Base-by-base conservation (phyloP, 2,329 filamentous ascomycete species). In the Epichloe aotearoae region DNA sequence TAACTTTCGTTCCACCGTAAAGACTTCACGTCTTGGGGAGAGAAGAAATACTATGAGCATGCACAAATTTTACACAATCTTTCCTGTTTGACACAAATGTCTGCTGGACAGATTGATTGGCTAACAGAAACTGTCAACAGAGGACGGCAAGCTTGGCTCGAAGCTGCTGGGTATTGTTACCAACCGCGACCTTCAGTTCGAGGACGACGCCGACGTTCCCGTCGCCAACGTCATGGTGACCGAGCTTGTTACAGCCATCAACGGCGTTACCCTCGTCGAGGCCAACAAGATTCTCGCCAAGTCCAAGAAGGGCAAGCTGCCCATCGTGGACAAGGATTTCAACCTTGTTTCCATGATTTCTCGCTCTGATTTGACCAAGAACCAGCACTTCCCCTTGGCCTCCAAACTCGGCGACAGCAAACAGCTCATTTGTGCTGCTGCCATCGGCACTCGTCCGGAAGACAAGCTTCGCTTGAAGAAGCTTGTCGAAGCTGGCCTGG, bases 1-100 rank as follows among this genome's bases (percentile, higher is more conserved):
- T 96, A 97, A 97, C 93, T 98, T 98, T 98, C 93, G 93, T 98
- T 98, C 93, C 91, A 91, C 93, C 88, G 88, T 79, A 94, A 84
- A 80, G 85, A 86, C 83, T 78, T 55, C 79, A 45, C 79, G 86
- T 88, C 78, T 75, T 95, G 89, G 80, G 88, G 89, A 95, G 71
- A 57, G 53, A 47, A 47, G 12, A 53, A 56, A 57, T 64, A 63
- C 58, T 62, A 66, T 65, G 66, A 71, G 54, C 20, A 34, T 56
- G 57, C 54, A 55, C 53, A 46, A 38, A 49, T 55, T 52, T 52
- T 36, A 30, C 30, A 1, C 30, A 53, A 57, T 51, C 6, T 36
- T 39, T 8, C 26, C 14, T 41, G 1, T 23, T 30, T 34, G 34
- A n/a, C 8, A 30, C 14, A 5, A 8, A 36, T 5, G 3, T 37